Evolutionary conservation across 2,329 filamentous ascomycete genomes (phyloP).

Genomic region (Fusarium sacchari): DNA sequence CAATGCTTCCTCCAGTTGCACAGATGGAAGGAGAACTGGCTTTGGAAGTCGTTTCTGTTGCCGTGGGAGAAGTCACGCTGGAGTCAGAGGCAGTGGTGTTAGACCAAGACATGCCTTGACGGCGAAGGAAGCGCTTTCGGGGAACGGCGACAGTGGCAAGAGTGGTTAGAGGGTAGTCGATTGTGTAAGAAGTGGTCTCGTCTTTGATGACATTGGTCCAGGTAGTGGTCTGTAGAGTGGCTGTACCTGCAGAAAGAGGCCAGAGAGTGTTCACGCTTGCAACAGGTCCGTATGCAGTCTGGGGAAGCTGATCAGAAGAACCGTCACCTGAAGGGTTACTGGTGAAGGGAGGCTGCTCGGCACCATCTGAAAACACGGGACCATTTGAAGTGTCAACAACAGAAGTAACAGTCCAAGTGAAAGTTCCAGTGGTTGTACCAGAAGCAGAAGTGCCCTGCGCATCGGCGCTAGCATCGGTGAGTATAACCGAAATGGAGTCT

Average conservation of each 20-base stretch:
- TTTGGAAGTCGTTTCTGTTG: conserved; percentile 3
- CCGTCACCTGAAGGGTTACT: conserved; percentile 27
- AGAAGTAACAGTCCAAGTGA: conserved; percentile 40
- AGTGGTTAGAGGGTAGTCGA: conserved; percentile 53
- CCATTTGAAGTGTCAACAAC: conserved; percentile 37
- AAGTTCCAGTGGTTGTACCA: conserved; percentile 39
- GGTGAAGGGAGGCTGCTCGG: conserved; percentile 23
- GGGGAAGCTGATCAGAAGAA: conserved; percentile 21
- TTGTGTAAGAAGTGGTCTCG: conserved; percentile 53
- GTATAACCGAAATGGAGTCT: conserved; percentile 34
- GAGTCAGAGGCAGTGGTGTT: conserved; percentile 45
- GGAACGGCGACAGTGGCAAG: conserved; percentile 48
- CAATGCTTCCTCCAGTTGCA: conserved; percentile 46
- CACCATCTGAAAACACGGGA: conserved; percentile 34
- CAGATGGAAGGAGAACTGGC: conserved; percentile 40
- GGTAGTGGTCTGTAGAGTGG: conserved; percentile 49
- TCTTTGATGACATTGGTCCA: conserved; percentile 53
- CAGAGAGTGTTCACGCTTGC: conserved; percentile 39
- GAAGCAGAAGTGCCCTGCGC: conserved; percentile 18
- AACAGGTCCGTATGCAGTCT: conserved; percentile 40
- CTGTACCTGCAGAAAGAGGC: conserved; percentile 35
- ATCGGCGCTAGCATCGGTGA: conserved; percentile 28
- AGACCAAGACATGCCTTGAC: conserved; percentile 48
- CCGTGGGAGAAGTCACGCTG: conserved; percentile 7
- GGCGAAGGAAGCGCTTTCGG: conserved; percentile 42